Conservation (phyloP, 202 grass and related monocot species). For the Zizania palustris region DNA sequence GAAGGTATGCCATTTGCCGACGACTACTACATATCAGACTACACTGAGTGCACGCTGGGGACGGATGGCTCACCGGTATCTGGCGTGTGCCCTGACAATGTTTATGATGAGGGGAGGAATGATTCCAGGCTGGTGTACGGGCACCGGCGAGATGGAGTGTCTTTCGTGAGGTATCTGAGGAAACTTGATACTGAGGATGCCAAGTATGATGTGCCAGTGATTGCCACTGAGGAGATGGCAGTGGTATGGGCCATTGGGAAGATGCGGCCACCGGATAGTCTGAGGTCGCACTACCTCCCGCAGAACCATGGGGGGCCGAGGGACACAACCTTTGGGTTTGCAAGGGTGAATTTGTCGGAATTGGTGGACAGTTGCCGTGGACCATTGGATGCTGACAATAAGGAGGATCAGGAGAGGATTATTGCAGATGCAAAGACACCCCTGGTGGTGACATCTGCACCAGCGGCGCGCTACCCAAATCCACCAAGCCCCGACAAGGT, state of each 20-base stretch:
- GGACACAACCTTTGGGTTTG: constrained; percentile 48
- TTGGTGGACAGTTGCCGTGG: constrained; percentile 53
- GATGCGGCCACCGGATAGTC: constrained; percentile 60
- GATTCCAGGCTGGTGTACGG: constrained; percentile 61
- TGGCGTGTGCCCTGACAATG: constrained; percentile 66
- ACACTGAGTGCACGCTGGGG: constrained; percentile 58
- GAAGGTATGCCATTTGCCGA: constrained; percentile 73
- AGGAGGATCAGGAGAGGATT: constrained; percentile 76
- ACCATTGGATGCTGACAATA: constrained; percentile 62
- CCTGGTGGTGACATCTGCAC: constrained; percentile 60
- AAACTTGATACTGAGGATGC: constrained; percentile 51
- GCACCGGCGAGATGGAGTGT: constrained; percentile 66
- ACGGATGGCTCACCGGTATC: constrained; percentile 45
- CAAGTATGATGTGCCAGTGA: constrained; percentile 65
- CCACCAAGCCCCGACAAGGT: constrained; percentile 74
- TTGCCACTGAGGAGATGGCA: constrained; percentile 43
- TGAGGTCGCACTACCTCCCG: constrained; percentile 65
- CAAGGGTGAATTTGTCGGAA: constrained; percentile 51
- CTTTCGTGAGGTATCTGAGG: constrained; percentile 64
- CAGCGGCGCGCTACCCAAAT: constrained; percentile 65
- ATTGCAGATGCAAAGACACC: constrained; percentile 54
- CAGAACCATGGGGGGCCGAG: constrained; percentile 57
- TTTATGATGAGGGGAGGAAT: constrained; percentile 55
- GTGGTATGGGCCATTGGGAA: constrained; percentile 74
- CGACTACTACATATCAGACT: constrained; percentile 76